Evolutionary conservation across 176 grass and related monocot genomes (phyloP).

Genomic region (Themeda triandra): DNA sequence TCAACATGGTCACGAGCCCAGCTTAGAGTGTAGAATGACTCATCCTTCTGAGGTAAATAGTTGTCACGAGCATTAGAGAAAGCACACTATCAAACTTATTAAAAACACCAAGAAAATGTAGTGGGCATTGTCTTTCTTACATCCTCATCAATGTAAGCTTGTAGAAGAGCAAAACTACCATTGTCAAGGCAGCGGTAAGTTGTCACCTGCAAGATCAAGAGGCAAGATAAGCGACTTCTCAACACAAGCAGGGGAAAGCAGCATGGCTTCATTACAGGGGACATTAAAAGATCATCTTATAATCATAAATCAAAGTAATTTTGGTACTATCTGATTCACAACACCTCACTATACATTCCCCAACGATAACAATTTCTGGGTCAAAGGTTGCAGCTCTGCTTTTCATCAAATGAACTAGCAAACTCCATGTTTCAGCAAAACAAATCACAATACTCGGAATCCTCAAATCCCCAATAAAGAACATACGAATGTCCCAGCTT

Average conservation of each 20-base stretch:
- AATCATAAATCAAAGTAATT: neutral
- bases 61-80: constrained; percentile 23
- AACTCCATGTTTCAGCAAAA: neutral
- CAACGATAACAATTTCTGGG: neutral
- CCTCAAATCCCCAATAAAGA: neutral
- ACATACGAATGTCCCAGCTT: neutral
- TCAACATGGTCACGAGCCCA: constrained; percentile 78
- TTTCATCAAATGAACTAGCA: neutral
- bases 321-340: neutral
- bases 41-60: constrained; percentile 56
- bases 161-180: constrained; percentile 68
- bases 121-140: constrained; percentile 49
- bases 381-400: neutral
- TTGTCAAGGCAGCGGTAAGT: constrained; percentile 76
- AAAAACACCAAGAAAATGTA: neutral
- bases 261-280: neutral
- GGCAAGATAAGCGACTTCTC: neutral
- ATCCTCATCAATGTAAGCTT: constrained; percentile 78
- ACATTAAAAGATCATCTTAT: neutral
- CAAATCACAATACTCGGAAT: neutral
- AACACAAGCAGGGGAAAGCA: neutral
- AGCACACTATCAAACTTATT: neutral
- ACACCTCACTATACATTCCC: neutral
- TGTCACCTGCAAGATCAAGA: constrained; percentile 57
- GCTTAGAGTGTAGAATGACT: constrained; percentile 90